Evolutionary conservation across 1,139 yeast genomes (phyloP).

Genomic region (Diutina rugosa): DNA sequence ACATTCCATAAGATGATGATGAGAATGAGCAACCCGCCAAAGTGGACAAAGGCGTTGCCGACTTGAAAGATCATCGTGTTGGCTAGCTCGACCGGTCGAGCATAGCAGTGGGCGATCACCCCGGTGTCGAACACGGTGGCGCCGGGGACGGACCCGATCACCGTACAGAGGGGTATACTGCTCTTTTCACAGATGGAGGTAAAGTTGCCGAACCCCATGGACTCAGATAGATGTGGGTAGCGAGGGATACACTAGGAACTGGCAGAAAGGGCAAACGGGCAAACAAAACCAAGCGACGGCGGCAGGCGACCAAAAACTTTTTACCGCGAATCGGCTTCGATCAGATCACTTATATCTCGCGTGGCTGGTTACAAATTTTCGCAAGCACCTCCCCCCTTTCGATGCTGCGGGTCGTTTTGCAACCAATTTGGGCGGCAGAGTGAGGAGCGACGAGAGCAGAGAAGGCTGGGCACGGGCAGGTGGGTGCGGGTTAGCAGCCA

Average conservation of each 20-base stretch:
- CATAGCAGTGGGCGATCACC: conserved; percentile 64
- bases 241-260: too few relatives aligned
- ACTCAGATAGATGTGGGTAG: not conserved
- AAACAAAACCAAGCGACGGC: not conserved
- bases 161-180: conserved; percentile 69
- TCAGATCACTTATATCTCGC: not conserved
- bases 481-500: not conserved
- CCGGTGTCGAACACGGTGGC: conserved; percentile 31
- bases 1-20: conserved; percentile 69
- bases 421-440: not conserved
- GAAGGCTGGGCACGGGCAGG: not conserved
- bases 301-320: not conserved
- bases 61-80: conserved; percentile 84
- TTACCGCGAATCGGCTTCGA: not conserved
- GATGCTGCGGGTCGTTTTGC: not conserved
- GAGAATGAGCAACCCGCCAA: conserved; percentile 54
- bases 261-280: not conserved
- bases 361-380: not conserved
- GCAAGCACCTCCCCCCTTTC: not conserved
- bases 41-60: conserved; percentile 81
- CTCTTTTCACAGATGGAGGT: conserved; percentile 51
- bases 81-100: conserved; percentile 76
- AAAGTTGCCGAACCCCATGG: conserved; percentile 49
- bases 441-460: not conserved
- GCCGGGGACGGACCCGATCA: conserved; percentile 27